Percentiles rank a stretch among this genome's conserved stretches.
Conservation (phyloP, 495 filamentous ascomycete genomes). For the Terfezia claveryi region DNA sequence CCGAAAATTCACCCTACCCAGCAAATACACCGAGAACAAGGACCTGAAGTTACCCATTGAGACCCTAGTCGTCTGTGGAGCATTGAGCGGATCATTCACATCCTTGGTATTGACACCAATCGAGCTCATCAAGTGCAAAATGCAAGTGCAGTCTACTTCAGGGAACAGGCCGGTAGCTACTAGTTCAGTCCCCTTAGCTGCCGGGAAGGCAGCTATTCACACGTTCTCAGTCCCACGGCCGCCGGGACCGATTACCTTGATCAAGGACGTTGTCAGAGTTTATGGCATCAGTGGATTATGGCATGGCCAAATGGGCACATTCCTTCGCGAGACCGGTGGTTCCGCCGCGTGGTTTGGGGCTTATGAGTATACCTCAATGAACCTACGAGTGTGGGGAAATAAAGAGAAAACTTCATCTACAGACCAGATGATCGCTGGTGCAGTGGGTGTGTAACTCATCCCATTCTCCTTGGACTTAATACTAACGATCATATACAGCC, state of each 20-base stretch:
- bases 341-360: constrained; percentile 87
- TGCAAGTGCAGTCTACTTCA: constrained; percentile 43
- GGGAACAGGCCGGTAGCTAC: constrained; percentile 21
- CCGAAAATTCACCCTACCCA: constrained; percentile 32
- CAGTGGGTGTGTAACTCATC: constrained; percentile 11
- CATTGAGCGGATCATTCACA: constrained; percentile 71
- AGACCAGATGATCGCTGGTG: constrained; percentile 18
- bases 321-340: constrained; percentile 85
- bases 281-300: constrained; percentile 76
- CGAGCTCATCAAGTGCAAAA: constrained; percentile 95
- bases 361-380: constrained; percentile 55
- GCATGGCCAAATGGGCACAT: constrained; percentile 80
- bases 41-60: constrained; percentile 36
- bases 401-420: constrained; percentile 4
- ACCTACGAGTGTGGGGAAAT: constrained; percentile 32
- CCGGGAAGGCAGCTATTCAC: constrained; percentile 1
- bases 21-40: constrained; percentile 28
- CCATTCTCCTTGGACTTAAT: not conserved
- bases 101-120: constrained; percentile 81
- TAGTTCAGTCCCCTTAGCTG: constrained; percentile 17
- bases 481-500: constrained; percentile 16
- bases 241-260: constrained; percentile 36
- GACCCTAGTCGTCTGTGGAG: constrained; percentile 54
- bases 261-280: constrained; percentile 53
- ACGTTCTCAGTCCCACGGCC: constrained; percentile 18